These are phyloP conservation scores for Eucalyptus sp. DNA, from an alignment of 345 rosid species.

Conservation along the genomic window DNA sequence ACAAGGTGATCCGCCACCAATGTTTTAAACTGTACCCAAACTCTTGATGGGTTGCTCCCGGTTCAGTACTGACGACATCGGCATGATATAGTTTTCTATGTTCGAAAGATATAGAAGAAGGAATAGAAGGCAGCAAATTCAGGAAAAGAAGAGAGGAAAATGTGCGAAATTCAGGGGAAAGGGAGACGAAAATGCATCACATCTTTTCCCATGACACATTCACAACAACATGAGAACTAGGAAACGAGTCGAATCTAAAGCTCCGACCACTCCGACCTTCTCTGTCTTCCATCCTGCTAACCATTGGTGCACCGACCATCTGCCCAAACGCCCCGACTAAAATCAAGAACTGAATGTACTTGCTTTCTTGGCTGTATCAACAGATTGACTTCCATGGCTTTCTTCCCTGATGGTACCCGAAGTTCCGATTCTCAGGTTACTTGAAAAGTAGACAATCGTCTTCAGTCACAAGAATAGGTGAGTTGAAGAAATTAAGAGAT, in stretches of 20 bases:
- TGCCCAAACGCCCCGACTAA: rapidly evolving
- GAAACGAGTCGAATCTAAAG: neutral
- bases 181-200: neutral
- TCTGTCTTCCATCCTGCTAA: rapidly evolving
- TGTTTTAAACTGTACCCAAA: neutral
- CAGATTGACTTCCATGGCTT: neutral
- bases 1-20: rapidly evolving
- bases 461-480: neutral
- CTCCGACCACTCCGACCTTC: neutral
- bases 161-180: neutral
- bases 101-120: neutral
- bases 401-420: neutral
- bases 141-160: rapidly evolving
- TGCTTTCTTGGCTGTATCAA: neutral
- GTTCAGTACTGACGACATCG: no score
- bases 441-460: neutral
- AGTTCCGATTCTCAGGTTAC: neutral
- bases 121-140: neutral
- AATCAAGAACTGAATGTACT: neutral
- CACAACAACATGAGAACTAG: neutral
- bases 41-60: neutral
- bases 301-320: neutral
- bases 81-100: neutral
- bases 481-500: neutral
- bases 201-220: neutral